Conservation (phyloP, 2,329 filamentous ascomycete genomes). For the Ophiostoma sp. region DNA sequence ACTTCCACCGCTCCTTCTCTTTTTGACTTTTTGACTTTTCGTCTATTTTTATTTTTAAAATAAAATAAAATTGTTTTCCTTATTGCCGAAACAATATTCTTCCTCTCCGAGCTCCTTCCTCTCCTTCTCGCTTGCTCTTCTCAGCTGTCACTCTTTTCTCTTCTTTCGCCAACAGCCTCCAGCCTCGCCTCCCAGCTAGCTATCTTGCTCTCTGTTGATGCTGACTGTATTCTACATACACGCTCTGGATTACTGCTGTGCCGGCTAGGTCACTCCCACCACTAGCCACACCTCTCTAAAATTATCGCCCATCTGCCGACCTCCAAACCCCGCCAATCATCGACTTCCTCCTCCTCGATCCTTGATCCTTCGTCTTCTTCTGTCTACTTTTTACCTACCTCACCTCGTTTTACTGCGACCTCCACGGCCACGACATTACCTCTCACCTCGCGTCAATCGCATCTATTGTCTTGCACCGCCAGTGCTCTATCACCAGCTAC, state of each 20-base stretch:
- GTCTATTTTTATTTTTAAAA: no score
- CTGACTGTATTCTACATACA: neutral
- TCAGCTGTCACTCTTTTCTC: neutral
- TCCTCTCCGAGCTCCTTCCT: conserved; percentile 6
- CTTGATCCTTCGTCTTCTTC: neutral
- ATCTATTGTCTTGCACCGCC: neutral
- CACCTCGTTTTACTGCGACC: neutral
- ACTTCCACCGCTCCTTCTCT: conserved; percentile 4
- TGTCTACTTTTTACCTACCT: neutral
- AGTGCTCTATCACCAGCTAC: neutral
- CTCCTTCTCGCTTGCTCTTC: neutral
- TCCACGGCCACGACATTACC: neutral
- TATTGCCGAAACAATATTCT: conserved; percentile 8
- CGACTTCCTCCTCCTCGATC: neutral
- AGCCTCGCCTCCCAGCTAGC: neutral
- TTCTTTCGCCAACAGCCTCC: neutral
- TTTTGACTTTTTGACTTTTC: neutral
- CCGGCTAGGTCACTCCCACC: neutral
- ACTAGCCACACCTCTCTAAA: neutral
- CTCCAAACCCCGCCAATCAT: conserved; percentile 14
- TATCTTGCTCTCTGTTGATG: neutral
- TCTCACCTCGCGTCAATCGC: neutral
- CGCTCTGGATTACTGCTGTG: neutral
- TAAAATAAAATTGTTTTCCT: neutral
- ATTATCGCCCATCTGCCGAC: neutral